Evolutionary conservation across 345 rosid species (phyloP), one percentile per base, ranked within the genome.

Genomic region (Rhodamnia argentea): DNA sequence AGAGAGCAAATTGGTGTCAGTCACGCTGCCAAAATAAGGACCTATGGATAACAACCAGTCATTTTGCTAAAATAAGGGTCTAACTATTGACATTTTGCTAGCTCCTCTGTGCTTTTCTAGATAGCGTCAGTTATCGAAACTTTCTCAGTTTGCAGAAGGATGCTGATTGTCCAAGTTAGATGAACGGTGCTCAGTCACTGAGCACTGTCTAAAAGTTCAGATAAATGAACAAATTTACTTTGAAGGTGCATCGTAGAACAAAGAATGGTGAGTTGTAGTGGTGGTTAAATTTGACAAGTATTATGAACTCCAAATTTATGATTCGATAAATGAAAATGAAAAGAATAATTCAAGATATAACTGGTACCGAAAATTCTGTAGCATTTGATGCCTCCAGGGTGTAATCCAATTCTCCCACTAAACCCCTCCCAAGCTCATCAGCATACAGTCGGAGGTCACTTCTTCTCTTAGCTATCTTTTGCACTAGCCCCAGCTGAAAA

Each of bases 371-470:
- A 93, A 94, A 96, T 87, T 94, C 91, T 54, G 92, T 88, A 75
- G 99, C 97, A 91, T 96, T 95, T 88, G 95, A 91, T 89, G 99
- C 98, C 92, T 96, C 99, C 88, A 93, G 89, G 83, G 88, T 89
- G 87, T 94, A 96, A 90, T 96, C 99, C 88, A 96, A 90, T 91
- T 96, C 99, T 85, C 98, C 98, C 86, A 93, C 97, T 87, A 96
- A 92, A 74, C 99, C 98, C 90, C 91, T 96, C 86, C 99, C 99
- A 74, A 96, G 96, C 91, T 96, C 99, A 91, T 96, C 99, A 85
- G 98, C 99, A 89, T 96, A 96, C 32, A 95, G 92, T 64, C 98
- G 94, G 89, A 92, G 95, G 87, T 96, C 98, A 90, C 84, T 93
- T 90, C 95, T 94, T 88, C 98, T 92, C 90, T 95, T 96, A 32